Evolutionary conservation across 2,329 filamentous ascomycete species (phyloP).

Genomic region (Diaporthe sp.): DNA sequence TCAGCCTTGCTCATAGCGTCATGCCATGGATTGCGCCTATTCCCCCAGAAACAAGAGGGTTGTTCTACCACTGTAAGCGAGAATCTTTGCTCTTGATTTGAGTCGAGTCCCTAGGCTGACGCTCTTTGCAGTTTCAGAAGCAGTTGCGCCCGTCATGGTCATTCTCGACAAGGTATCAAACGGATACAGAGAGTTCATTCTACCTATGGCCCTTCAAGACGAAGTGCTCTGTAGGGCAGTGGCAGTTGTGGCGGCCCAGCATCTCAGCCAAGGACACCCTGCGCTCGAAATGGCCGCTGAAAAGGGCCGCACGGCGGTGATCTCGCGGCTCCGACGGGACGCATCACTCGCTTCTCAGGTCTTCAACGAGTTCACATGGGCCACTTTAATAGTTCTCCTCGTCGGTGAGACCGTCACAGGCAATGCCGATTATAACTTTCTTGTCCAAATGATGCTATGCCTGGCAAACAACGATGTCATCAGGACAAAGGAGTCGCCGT

Average conservation of each 20-base stretch:
- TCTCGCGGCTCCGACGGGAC: neutral
- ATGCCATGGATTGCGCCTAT: neutral
- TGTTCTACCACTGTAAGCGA: neutral
- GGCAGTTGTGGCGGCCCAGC: constrained; percentile 13
- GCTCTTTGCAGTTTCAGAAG: neutral
- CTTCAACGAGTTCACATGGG: constrained; percentile 21
- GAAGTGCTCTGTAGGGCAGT: constrained; percentile 15
- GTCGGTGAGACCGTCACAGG: constrained; percentile 15
- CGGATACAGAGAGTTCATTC: constrained; percentile 13
- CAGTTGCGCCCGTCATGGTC: constrained; percentile 15
- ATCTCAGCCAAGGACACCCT: constrained; percentile 6
- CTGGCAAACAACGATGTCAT: neutral
- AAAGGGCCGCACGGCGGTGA: constrained; percentile 9
- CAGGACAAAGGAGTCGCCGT: neutral
- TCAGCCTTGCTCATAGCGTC: neutral
- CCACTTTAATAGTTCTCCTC: constrained; percentile 6
- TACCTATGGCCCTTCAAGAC: constrained; percentile 17
- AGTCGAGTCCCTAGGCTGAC: neutral
- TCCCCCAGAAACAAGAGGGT: neutral
- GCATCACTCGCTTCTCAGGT: constrained; percentile 3
- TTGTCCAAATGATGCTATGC: constrained; percentile 19
- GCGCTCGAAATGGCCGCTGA: constrained; percentile 2
- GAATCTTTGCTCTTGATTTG: rapidly evolving
- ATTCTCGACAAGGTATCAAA: constrained; percentile 19
- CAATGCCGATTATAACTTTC: constrained; percentile 7